Evolutionary conservation across 805 yeast species (phyloP).

Genomic region (Sungouiella blattae): DNA sequence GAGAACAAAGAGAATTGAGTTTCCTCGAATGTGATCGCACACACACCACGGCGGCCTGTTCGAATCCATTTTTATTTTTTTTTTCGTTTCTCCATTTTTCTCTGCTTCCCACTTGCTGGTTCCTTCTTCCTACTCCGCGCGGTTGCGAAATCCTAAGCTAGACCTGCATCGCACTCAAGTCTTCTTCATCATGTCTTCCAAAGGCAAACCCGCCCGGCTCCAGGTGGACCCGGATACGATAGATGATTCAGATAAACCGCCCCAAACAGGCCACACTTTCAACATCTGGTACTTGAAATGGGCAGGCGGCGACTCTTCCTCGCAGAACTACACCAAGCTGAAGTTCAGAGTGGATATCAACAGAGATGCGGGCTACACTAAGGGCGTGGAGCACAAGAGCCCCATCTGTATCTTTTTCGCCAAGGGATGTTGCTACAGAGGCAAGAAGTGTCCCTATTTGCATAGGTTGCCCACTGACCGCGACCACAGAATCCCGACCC

Average conservation of each 20-base stretch:
- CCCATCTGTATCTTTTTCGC: conserved; percentile 83
- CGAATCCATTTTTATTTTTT: not conserved
- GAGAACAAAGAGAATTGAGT: too few species aligned
- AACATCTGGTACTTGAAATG: conserved; percentile 88
- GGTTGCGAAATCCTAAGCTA: not conserved
- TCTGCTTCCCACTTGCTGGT: not conserved
- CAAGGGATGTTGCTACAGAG: conserved; percentile 81
- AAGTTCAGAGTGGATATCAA: conserved; percentile 58
- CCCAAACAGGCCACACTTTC: conserved; percentile 76
- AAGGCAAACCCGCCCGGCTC: conserved; percentile 54
- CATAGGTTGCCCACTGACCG: conserved; percentile 68
- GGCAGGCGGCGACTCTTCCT: conserved; percentile 67
- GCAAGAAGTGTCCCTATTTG: conserved; percentile 68
- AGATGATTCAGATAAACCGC: conserved; percentile 60
- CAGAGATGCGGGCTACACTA: conserved; percentile 72
- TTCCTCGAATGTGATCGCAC: too few species aligned
- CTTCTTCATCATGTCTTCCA: conserved; percentile 1
- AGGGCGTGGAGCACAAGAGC: conserved; percentile 48
- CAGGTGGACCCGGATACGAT: conserved; percentile 65
- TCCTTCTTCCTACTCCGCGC: not conserved
- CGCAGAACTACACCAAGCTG: conserved; percentile 42
- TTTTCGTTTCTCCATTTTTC: not conserved
- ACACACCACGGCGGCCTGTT: too few species aligned
- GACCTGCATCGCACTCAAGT: not conserved
- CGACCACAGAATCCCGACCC: conserved; percentile 59